Conservation (phyloP, 2,329 filamentous ascomycete species). For the Hypoxylon sp. region DNA sequence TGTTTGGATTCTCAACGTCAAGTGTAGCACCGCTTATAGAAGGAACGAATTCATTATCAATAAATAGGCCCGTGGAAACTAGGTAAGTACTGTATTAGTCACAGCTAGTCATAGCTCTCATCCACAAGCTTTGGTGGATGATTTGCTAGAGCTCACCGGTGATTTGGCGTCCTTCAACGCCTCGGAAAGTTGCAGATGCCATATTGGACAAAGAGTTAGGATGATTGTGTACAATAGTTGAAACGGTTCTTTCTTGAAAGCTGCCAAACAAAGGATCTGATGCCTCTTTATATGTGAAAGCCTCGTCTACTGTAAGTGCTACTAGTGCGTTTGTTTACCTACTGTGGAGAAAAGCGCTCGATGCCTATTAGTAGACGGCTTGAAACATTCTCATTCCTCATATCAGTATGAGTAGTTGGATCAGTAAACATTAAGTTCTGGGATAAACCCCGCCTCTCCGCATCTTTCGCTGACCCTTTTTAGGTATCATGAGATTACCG, state of each 20-base stretch:
- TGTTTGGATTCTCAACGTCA: constrained; percentile 10
- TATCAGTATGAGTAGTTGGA: not conserved
- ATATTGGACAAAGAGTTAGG: not conserved
- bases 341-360: not conserved
- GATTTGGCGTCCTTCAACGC: constrained; percentile 5
- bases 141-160: not conserved
- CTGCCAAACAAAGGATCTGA: not conserved
- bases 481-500: not conserved
- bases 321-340: not conserved
- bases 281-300: not conserved
- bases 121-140: not conserved
- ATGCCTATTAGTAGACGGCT: not conserved
- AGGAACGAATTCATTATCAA: constrained; percentile 9
- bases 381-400: not conserved
- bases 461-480: not conserved
- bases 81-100: not conserved
- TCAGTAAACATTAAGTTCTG: not conserved
- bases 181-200: constrained; percentile 1
- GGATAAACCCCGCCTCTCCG: not conserved
- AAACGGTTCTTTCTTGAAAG: not conserved
- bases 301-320: not conserved
- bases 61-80: constrained; percentile 7
- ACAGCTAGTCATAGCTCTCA: not conserved
- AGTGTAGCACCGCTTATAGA: constrained; percentile 4
- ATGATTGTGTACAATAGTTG: not conserved